phyloP scores from a whole-genome alignment of 306 rosid genomes.

The Adenanthera pavonina region DNA sequence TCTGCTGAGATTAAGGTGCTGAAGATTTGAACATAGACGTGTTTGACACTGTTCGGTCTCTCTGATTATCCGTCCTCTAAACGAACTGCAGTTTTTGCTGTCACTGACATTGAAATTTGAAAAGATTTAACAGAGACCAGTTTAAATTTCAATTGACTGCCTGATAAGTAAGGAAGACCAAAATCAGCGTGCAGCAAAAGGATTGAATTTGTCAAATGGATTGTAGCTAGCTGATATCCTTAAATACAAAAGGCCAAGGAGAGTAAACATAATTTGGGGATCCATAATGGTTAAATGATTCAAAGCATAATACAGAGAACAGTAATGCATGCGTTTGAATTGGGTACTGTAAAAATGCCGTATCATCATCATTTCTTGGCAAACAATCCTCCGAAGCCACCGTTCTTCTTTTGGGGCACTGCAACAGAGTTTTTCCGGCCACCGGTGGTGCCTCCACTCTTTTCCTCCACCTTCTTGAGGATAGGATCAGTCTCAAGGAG shows the following conservation, averaged over 20 bases:
- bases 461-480: slow-evolving; percentile 79
- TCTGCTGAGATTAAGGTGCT: background rate
- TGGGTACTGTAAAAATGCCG: background rate
- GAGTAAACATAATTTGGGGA: slow-evolving; percentile 24
- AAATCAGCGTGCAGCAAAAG: background rate
- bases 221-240: slow-evolving; percentile 28
- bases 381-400: slow-evolving; percentile 76
- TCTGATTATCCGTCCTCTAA: slow-evolving; percentile 1
- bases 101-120: background rate
- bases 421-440: slow-evolving; percentile 55
- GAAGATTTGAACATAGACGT: background rate
- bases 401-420: slow-evolving; percentile 73
- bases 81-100: background rate
- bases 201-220: background rate
- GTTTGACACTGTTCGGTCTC: background rate
- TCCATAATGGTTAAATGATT: slow-evolving; percentile 8
- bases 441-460: slow-evolving; percentile 47
- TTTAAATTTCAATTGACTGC: background rate
- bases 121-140: background rate
- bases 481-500: slow-evolving; percentile 76
- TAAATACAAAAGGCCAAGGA: slow-evolving; percentile 39
- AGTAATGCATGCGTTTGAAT: slow-evolving; percentile 23
- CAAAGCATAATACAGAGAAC: slow-evolving; percentile 40
- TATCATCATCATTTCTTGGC: slow-evolving; percentile 50
- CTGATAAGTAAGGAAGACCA: background rate